A percentile compares a stretch with the other conserved stretches of the same genome.
These are phyloP conservation scores for Acacia melanoxylon DNA, from an alignment of 306 rosid species.

Conservation along the genomic window DNA sequence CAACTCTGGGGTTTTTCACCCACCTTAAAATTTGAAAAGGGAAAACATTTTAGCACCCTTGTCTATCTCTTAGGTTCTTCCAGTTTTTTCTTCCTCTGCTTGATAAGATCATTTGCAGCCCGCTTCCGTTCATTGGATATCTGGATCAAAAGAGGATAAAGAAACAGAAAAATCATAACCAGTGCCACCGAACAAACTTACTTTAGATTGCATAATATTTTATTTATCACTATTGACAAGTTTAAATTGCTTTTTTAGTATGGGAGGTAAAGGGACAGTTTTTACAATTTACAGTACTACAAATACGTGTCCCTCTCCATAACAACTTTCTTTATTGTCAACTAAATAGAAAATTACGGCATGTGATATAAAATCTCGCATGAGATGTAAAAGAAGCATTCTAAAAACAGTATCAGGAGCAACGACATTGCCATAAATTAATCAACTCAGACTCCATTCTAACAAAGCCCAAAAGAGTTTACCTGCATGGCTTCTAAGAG, in stretches of 20 bases:
- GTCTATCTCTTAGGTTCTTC: slow-evolving; percentile 46
- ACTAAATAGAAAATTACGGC: neutral
- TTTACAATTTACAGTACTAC: neutral
- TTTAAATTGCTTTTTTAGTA: neutral
- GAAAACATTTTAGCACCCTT: slow-evolving; percentile 29
- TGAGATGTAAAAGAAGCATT: neutral
- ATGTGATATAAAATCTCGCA: neutral
- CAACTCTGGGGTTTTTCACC: neutral
- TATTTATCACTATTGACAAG: neutral
- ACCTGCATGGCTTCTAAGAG: slow-evolving; percentile 72
- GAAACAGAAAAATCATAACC: slow-evolving; percentile 7
- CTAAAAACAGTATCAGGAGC: neutral
- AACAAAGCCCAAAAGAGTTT: neutral
- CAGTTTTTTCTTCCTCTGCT: slow-evolving; percentile 63
- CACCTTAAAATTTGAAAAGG: neutral
- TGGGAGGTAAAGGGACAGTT: neutral
- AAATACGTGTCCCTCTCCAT: neutral
- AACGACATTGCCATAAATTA: neutral
- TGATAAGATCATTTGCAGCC: slow-evolving; percentile 40
- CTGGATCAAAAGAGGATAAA: slow-evolving; percentile 37
- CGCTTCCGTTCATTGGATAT: slow-evolving; percentile 60
- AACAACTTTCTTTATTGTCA: neutral
- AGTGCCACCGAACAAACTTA: neutral
- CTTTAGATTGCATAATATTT: neutral
- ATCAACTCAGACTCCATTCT: neutral